Percentiles rank a stretch among this genome's conserved stretches.
These are phyloP conservation scores for Trametes coccinea DNA, from an alignment of 768 basidiomycete species.

Conservation along the genomic window DNA sequence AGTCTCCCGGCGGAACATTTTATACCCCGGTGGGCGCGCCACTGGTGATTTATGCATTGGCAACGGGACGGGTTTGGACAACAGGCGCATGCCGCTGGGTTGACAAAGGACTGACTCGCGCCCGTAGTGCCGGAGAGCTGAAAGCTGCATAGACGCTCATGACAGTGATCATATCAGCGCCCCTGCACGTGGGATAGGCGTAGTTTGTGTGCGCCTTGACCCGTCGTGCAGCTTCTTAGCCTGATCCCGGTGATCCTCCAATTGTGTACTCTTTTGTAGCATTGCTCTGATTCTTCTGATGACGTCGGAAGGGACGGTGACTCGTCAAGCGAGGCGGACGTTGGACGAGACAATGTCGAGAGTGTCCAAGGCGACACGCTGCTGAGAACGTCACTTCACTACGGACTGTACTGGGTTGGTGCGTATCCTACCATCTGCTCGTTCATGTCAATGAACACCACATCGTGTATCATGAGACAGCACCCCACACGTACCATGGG, in stretches of 20 bases:
- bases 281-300: neutral
- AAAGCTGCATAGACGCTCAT: neutral
- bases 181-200: slow-evolving; percentile 5
- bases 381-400: neutral
- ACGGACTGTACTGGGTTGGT: neutral
- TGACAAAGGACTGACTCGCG: slow-evolving; percentile 6
- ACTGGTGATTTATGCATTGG: neutral
- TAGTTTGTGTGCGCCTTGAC: slow-evolving; percentile 4
- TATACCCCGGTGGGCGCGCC: slow-evolving; percentile 3
- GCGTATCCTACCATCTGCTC: neutral
- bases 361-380: neutral
- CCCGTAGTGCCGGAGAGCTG: neutral
- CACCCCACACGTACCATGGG: too few relatives aligned
- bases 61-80: neutral
- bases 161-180: slow-evolving; percentile 4
- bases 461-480: neutral
- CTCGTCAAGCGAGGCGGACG: neutral
- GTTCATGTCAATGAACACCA: neutral
- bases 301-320: too few relatives aligned
- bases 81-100: slow-evolving; percentile 7
- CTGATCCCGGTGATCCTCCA: neutral
- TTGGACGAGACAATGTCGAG: neutral
- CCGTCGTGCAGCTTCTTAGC: neutral
- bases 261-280: neutral
- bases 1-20: neutral